Evolutionary conservation across 768 basidiomycete genomes (phyloP).

Genomic region (Mycena epipterygia): DNA sequence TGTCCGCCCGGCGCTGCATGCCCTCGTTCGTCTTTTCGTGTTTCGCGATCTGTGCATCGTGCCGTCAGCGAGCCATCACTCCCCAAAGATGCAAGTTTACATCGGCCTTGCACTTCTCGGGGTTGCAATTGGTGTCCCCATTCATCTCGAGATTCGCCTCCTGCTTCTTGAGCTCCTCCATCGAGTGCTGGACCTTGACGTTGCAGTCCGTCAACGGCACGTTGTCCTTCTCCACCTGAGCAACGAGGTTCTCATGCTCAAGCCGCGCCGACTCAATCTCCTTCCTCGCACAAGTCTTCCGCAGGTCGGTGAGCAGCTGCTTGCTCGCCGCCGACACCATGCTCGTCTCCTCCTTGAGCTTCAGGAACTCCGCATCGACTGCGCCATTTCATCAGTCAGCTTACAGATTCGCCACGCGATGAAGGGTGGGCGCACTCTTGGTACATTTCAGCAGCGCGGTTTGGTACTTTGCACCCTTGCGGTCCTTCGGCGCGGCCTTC

Average conservation of each 20-base stretch:
- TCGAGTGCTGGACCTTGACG: slow-evolving; percentile 59
- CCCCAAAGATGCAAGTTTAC: slow-evolving; percentile 56
- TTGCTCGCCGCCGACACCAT: slow-evolving; percentile 51
- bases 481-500: slow-evolving; percentile 68
- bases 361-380: slow-evolving; percentile 66
- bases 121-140: slow-evolving; percentile 77
- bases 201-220: slow-evolving; percentile 46
- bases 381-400: background rate
- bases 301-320: slow-evolving; percentile 52
- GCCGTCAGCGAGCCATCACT: slow-evolving; percentile 10
- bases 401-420: background rate
- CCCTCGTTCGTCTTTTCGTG: slow-evolving; percentile 67
- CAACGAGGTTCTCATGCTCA: slow-evolving; percentile 53
- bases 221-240: slow-evolving; percentile 48
- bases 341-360: slow-evolving; percentile 60
- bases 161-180: slow-evolving; percentile 73
- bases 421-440: slow-evolving; percentile 53
- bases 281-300: slow-evolving; percentile 62
- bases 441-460: slow-evolving; percentile 66
- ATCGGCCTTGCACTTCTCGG: slow-evolving; percentile 79
- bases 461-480: slow-evolving; percentile 71
- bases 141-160: slow-evolving; percentile 80
- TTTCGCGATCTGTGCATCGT: slow-evolving; percentile 70
- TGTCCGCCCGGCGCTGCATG: slow-evolving; percentile 63
- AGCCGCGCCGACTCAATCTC: slow-evolving; percentile 60